These are phyloP conservation scores for Candida pseudofarinosa DNA, from an alignment of 805 yeast genomes.

Conservation along the genomic window DNA sequence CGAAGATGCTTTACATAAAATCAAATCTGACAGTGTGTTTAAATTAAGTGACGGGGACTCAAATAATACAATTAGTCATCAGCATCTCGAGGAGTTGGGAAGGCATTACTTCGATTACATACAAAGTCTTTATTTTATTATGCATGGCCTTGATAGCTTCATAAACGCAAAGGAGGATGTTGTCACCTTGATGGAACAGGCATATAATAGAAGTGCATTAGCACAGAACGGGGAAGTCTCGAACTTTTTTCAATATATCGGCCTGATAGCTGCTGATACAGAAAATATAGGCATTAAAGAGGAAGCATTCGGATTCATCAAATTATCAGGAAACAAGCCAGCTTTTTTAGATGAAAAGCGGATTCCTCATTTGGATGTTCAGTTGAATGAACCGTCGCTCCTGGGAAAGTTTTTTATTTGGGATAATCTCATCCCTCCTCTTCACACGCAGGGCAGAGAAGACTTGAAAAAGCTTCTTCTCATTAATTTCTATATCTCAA, in stretches of 20 bases:
- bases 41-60: background rate
- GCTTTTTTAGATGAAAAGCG: background rate
- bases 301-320: background rate
- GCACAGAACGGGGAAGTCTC: background rate
- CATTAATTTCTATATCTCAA: slow-evolving; percentile 11
- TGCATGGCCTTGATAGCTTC: slow-evolving; percentile 8
- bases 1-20: background rate
- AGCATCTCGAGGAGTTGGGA: slow-evolving; percentile 3
- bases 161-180: slow-evolving; percentile 8
- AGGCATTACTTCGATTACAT: slow-evolving; percentile 5
- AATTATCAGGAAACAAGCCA: background rate
- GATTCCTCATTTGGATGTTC: background rate
- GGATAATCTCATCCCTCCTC: slow-evolving; percentile 1
- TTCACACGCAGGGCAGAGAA: background rate
- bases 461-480: slow-evolving; percentile 5
- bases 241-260: slow-evolving; percentile 1
- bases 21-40: background rate
- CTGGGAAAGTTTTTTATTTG: background rate
- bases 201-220: background rate
- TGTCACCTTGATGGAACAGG: slow-evolving; percentile 2
- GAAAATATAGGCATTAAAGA: background rate
- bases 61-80: too few species aligned
- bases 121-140: slow-evolving; percentile 8
- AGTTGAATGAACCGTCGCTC: background rate
- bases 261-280: background rate